These are phyloP conservation scores for Nidularia sp. DNA, from an alignment of 768 basidiomycete genomes.

Conservation along the genomic window DNA sequence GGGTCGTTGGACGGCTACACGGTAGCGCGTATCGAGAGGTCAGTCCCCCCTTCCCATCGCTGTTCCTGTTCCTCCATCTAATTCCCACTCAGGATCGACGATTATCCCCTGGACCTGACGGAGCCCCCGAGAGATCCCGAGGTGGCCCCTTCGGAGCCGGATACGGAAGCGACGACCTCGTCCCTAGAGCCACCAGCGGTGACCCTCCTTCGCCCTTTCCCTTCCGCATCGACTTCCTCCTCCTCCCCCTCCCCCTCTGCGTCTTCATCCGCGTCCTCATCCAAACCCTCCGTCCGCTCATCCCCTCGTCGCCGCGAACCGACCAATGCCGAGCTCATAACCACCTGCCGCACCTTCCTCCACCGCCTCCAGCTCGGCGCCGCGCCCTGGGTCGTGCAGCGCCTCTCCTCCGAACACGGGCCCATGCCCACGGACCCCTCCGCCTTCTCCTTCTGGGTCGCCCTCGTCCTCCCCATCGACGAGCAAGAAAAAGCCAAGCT, in stretches of 20 bases:
- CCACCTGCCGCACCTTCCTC: constrained; percentile 39
- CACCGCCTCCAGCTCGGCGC: constrained; percentile 52
- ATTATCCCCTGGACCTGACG: constrained; percentile 31
- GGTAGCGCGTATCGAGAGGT: constrained; percentile 75
- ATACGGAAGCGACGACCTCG: too few species aligned
- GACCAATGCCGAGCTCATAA: constrained; percentile 52
- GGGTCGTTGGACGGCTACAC: constrained; percentile 87
- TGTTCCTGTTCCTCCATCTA: too few species aligned
- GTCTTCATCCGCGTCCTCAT: constrained; percentile 5
- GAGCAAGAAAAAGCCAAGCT: constrained; percentile 87
- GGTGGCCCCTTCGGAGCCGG: too few species aligned
- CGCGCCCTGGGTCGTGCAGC: constrained; percentile 92
- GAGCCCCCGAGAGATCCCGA: constrained; percentile 17
- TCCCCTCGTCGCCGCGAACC: constrained; percentile 12
- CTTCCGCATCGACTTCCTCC: constrained; percentile 4
- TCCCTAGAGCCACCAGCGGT: constrained; percentile 1
- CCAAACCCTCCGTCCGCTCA: constrained; percentile 4
- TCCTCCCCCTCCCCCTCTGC: constrained; percentile 1
- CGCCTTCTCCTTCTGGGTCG: constrained; percentile 87
- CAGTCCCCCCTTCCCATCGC: constrained; percentile 8
- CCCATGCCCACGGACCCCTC: constrained; percentile 69
- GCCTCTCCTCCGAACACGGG: constrained; percentile 76
- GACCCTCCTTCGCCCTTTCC: background rate
- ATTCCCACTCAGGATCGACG: constrained; percentile 23
- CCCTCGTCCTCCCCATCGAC: constrained; percentile 85